Percentiles rank a stretch among this genome's conserved stretches.
Evolutionary conservation across 306 rosid genomes (phyloP).

Genomic region (Abrus pulchellus): DNA sequence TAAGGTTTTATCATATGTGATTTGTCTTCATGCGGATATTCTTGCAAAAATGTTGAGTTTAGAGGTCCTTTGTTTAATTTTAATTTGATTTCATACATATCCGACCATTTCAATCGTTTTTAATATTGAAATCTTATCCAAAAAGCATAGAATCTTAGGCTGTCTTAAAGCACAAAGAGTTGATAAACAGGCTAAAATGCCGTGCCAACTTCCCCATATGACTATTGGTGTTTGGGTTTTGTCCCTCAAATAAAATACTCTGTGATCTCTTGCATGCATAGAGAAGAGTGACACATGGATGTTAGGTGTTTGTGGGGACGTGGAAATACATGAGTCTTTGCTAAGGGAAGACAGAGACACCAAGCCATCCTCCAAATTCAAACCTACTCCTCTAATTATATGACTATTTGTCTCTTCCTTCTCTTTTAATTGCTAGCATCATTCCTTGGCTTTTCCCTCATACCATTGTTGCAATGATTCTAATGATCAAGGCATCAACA

Average conservation of each 20-base stretch:
- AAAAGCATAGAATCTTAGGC: background rate
- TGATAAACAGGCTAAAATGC: slow-evolving; percentile 13
- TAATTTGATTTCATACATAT: too few relatives aligned
- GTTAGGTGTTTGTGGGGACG: slow-evolving; percentile 43
- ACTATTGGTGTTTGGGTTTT: background rate
- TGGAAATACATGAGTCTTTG: background rate
- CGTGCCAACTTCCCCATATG: background rate
- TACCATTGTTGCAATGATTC: background rate
- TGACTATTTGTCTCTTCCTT: background rate
- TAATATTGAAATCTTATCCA: slow-evolving; percentile 21
- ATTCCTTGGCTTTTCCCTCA: background rate
- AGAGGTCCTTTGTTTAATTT: too few relatives aligned
- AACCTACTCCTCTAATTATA: slow-evolving; percentile 40
- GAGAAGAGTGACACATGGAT: background rate
- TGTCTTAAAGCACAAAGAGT: background rate
- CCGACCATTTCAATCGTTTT: background rate
- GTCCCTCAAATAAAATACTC: background rate
- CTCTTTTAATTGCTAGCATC: slow-evolving; percentile 11
- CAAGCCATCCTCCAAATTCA: slow-evolving; percentile 20
- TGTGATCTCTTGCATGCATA: background rate
- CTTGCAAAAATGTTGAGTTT: background rate
- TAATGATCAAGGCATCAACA: background rate
- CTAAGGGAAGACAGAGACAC: slow-evolving; percentile 14
- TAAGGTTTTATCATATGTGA: background rate
- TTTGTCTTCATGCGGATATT: background rate